Evolutionary conservation across 2,329 filamentous ascomycete genomes (phyloP).

Genomic region (Colletotrichum sp.): DNA sequence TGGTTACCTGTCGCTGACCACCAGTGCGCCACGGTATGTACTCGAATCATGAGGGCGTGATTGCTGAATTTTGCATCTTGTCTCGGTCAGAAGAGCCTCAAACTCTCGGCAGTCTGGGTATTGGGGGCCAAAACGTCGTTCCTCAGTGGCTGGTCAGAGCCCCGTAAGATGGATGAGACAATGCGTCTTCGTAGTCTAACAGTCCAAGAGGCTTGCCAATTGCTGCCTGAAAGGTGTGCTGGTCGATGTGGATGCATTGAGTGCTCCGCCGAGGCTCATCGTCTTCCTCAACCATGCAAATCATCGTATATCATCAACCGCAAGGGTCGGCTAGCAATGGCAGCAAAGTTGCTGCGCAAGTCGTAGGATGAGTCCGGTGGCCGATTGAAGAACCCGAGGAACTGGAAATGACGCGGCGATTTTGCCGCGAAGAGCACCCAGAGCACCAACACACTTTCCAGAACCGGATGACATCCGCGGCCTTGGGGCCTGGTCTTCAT

Average conservation of each 20-base stretch:
- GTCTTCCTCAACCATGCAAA: neutral
- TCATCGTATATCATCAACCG: neutral
- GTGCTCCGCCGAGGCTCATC: neutral
- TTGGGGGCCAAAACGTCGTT: neutral
- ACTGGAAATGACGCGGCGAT: constrained; percentile 7
- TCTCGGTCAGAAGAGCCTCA: neutral
- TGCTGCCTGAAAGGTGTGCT: neutral
- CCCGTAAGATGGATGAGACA: neutral
- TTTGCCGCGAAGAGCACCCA: constrained; percentile 16
- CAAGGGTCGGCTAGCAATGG: neutral
- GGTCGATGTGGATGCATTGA: neutral
- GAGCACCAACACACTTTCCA: constrained; percentile 12
- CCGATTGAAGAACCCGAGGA: neutral
- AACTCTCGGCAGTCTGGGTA: neutral
- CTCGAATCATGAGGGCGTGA: neutral
- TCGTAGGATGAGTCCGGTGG: neutral
- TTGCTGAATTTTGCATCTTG: neutral
- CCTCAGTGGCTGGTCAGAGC: neutral
- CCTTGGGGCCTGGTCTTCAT: neutral
- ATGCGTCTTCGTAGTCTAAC: neutral
- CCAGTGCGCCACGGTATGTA: neutral
- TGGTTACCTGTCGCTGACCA: neutral
- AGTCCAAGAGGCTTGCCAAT: neutral
- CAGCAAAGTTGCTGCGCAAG: neutral
- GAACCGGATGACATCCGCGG: constrained; percentile 10